Evolutionary conservation across 805 yeast genomes (phyloP), one percentile per base, ranked within the genome.

Genomic region (Ogataea nakhonphanomensis): DNA sequence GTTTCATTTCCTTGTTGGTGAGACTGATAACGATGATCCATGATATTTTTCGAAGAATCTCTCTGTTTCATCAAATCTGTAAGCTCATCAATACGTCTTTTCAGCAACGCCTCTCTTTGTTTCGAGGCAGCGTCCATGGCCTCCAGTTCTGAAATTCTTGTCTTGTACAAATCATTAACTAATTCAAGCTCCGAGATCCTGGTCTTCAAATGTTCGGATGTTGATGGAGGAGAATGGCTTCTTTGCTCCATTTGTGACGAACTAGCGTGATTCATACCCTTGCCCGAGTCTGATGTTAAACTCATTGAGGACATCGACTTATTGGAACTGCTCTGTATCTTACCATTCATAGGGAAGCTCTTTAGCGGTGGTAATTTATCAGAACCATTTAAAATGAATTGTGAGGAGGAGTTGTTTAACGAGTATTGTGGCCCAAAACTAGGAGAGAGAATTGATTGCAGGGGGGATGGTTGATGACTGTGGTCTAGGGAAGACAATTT

Each of bases 151-250:
- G 75, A 69, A 31, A 91, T 86, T 50, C 95, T 76, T 6, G 91
- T 77, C 51, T 86, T 77, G 67, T 88, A 86, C 43, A 91, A 66
- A 58, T 90, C 97, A 54, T 89, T 90, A 29, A 91, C 95, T 30
- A 90, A 70, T 59, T 91, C 98, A 46, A 91, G 72, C 59, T 91
- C 98, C 9, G 84, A 78, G 15, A 90, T 86, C 43, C 95, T 71
- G 0, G 96, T 86, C 48, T 78, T 77, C 47, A 90, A 65, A 38
- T 62, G 67, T 22, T 59, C 59, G 15, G 41, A 35, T 8, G 41
- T 23, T 12, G 48, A 41, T 17, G 33, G 25, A n/a, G 50, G 38
- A 5, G 54, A 43, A 31, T 44, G 37, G 25, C 44, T 42, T 41
- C 48, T 43, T 15, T 43, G 50, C 25, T 48, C 51, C 25, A 40